A percentile compares a stretch with the other conserved stretches of the same genome.
Conservation (phyloP, 345 rosid genomes). For the Salix exigua region DNA sequence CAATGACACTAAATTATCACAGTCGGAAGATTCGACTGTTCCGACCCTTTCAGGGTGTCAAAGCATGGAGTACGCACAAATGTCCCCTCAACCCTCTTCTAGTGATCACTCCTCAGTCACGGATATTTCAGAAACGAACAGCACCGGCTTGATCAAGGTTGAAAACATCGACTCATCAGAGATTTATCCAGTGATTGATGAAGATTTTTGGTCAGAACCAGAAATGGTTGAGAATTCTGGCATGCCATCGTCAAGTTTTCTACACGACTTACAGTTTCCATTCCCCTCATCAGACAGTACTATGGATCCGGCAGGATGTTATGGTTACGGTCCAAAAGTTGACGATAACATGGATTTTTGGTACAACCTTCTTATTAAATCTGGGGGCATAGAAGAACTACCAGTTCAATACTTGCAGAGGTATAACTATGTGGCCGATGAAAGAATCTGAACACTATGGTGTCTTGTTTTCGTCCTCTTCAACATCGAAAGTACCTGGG, state of each 20-base stretch:
- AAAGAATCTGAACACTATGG: background rate
- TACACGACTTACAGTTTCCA: conserved; percentile 28
- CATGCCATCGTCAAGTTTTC: conserved; percentile 11
- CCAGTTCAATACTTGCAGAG: background rate
- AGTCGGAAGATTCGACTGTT: conserved; percentile 15
- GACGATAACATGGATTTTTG: conserved; percentile 58
- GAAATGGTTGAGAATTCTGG: conserved; percentile 12
- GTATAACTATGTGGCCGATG: conserved; percentile 1
- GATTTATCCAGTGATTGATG: conserved; percentile 46
- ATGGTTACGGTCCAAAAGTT: conserved; percentile 1
- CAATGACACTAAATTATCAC: conserved; percentile 13
- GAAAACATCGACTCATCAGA: conserved; percentile 33
- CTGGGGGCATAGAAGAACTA: conserved; percentile 39
- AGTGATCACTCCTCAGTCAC: conserved; percentile 49
- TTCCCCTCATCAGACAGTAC: conserved; percentile 14
- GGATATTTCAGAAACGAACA: conserved; percentile 21
- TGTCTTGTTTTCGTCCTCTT: no score
- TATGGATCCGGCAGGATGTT: conserved; percentile 6
- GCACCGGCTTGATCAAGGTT: conserved; percentile 3
- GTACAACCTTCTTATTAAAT: conserved; percentile 50
- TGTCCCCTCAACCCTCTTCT: conserved; percentile 47
- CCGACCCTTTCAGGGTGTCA: background rate
- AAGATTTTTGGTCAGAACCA: conserved; percentile 62
- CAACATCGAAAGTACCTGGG: no score
- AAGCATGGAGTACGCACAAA: conserved; percentile 2